These are phyloP conservation scores for Colletotrichum tropicicola DNA, from an alignment of 2,329 filamentous ascomycete genomes.

Conservation along the genomic window DNA sequence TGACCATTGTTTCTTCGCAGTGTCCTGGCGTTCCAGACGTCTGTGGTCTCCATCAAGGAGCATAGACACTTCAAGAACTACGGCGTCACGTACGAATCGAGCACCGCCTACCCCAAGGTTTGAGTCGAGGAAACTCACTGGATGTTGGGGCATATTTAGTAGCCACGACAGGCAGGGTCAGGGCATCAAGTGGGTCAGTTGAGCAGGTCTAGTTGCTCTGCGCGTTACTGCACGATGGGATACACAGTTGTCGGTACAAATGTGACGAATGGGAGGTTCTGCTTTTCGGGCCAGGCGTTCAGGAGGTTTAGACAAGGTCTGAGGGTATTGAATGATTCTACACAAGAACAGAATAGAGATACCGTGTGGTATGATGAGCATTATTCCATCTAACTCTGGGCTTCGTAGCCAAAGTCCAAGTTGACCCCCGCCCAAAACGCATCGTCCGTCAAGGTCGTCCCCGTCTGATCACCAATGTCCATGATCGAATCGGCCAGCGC, in stretches of 20 bases:
- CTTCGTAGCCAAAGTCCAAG: slow-evolving; percentile 1
- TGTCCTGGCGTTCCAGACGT: slow-evolving; percentile 19
- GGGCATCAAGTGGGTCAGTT: too few species aligned
- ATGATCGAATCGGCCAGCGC: slow-evolving; percentile 20
- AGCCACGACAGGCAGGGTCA: too few species aligned
- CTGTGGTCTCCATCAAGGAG: slow-evolving; percentile 15
- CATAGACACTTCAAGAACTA: slow-evolving; percentile 12
- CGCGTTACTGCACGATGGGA: neutral
- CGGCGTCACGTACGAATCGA: neutral
- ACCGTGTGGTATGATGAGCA: too few species aligned
- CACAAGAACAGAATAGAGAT: too few species aligned
- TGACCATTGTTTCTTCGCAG: neutral
- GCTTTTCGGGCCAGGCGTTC: neutral
- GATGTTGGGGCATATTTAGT: too few species aligned
- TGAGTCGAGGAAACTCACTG: neutral
- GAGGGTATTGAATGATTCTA: neutral
- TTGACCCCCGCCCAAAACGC: slow-evolving; percentile 20
- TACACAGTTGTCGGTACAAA: too few species aligned
- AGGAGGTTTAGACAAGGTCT: neutral
- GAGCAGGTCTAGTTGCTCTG: neutral
- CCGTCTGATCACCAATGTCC: neutral
- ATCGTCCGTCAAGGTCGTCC: slow-evolving; percentile 3
- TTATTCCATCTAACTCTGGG: neutral
- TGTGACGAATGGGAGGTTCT: neutral
- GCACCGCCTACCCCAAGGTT: neutral